These are phyloP conservation scores for Leccinum disarticulatum DNA, from an alignment of 768 basidiomycete species.

Conservation along the genomic window DNA sequence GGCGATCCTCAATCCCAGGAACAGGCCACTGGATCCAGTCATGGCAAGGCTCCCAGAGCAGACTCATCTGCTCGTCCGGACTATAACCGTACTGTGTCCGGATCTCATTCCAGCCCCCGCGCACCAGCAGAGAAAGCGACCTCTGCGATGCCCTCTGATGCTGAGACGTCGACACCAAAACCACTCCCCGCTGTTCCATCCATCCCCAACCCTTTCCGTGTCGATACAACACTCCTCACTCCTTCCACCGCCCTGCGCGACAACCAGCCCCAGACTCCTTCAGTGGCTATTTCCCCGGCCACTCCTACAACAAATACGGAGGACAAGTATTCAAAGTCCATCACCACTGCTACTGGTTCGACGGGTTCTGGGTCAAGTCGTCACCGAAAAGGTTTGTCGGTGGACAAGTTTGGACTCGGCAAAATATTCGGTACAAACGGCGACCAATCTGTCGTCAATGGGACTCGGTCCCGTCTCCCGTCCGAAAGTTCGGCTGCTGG, in stretches of 20 bases:
- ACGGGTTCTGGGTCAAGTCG: conserved; percentile 48
- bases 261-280: conserved; percentile 30
- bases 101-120: conserved; percentile 7
- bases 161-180: conserved; percentile 20
- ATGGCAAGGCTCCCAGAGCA: conserved; percentile 22
- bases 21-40: conserved; percentile 16
- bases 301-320: conserved; percentile 36
- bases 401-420: conserved; percentile 77
- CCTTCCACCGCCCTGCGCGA: conserved; percentile 30
- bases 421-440: conserved; percentile 62
- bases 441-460: conserved; percentile 34
- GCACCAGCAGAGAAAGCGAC: conserved; percentile 18
- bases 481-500: conserved; percentile 39
- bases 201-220: conserved; percentile 20
- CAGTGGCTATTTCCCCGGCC: conserved; percentile 40
- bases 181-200: conserved; percentile 32
- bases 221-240: conserved; percentile 22
- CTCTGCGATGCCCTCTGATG: conserved; percentile 11
- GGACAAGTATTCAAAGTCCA: conserved; percentile 30
- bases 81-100: conserved; percentile 20
- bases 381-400: conserved; percentile 66
- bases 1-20: conserved; percentile 49
- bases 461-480: conserved; percentile 40
- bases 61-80: conserved; percentile 12
- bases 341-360: conserved; percentile 29